These are phyloP conservation scores for Aspergillus kassunensis DNA, from an alignment of 495 filamentous ascomycete species.

Conservation along the genomic window DNA sequence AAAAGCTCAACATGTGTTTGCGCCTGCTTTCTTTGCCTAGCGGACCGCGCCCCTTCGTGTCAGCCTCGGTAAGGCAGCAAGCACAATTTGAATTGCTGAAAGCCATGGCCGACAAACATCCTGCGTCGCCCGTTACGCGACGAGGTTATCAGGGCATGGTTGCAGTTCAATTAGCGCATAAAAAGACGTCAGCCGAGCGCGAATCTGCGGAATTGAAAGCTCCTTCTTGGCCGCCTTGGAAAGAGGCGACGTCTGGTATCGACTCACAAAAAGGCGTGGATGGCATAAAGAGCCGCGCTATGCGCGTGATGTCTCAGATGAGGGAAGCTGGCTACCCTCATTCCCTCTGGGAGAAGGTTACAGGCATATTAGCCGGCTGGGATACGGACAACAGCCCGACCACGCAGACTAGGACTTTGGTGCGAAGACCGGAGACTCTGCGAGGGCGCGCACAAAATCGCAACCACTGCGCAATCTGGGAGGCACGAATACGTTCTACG, in stretches of 20 bases:
- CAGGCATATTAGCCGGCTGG: constrained; percentile 58
- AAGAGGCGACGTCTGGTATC: constrained; percentile 55
- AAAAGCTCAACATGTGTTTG: constrained; percentile 52
- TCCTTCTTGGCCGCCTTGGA: constrained; percentile 69
- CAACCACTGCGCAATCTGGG: constrained; percentile 45
- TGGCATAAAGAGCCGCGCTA: constrained; percentile 55
- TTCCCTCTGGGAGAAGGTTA: constrained; percentile 53
- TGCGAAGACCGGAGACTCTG: constrained; percentile 22
- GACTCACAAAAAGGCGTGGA: constrained; percentile 54
- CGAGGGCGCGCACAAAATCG: constrained; percentile 11
- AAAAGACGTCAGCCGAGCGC: constrained; percentile 56
- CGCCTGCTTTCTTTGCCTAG: constrained; percentile 52
- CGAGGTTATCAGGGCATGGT: constrained; percentile 61
- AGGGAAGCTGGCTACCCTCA: constrained; percentile 59
- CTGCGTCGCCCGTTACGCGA: constrained; percentile 52
- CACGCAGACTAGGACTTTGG: constrained; percentile 55
- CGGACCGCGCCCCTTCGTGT: constrained; percentile 44
- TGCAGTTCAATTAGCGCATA: constrained; percentile 58
- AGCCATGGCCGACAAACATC: constrained; percentile 55
- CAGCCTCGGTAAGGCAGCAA: constrained; percentile 47
- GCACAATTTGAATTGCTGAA: constrained; percentile 62
- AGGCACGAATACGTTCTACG: constrained; percentile 59
- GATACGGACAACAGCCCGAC: constrained; percentile 68
- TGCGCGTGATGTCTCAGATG: constrained; percentile 54
- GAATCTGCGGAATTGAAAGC: constrained; percentile 58